Conservation (phyloP, 352 stramenopile species). For the Phytophthora ramorum region DNA sequence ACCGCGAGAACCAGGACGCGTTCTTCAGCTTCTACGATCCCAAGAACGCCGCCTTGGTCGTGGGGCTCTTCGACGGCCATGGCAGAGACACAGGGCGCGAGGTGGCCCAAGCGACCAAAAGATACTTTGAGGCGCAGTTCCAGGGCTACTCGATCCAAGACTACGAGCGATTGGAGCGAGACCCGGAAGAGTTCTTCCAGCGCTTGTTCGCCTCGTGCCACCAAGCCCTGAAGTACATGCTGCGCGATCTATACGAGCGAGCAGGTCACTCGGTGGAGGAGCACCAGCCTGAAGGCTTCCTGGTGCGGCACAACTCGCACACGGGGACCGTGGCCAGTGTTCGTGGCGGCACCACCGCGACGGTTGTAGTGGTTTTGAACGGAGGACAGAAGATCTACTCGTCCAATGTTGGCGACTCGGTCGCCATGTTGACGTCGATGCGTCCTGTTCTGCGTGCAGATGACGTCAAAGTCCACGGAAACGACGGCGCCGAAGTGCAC, state of each 20-base stretch:
- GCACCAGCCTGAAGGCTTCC: slow-evolving; percentile 59
- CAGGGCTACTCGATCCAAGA: slow-evolving; percentile 47
- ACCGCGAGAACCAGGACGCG: slow-evolving; percentile 88
- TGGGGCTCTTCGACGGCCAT: slow-evolving; percentile 90
- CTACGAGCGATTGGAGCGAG: slow-evolving; percentile 55
- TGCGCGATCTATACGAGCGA: slow-evolving; percentile 66
- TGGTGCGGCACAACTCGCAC: slow-evolving; percentile 55
- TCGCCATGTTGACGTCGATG: slow-evolving; percentile 46
- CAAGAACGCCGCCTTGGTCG: slow-evolving; percentile 49
- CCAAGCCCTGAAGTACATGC: slow-evolving; percentile 62
- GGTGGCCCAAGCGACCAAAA: slow-evolving; percentile 64
- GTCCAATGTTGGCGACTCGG: slow-evolving; percentile 88
- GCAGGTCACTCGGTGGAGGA: slow-evolving; percentile 66
- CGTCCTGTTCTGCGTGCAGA: slow-evolving; percentile 26
- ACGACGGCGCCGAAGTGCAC: slow-evolving; percentile 12
- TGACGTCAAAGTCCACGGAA: slow-evolving; percentile 41
- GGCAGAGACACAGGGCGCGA: slow-evolving; percentile 78
- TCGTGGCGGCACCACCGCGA: slow-evolving; percentile 90
- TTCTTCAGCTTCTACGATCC: slow-evolving; percentile 76
- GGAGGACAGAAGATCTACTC: slow-evolving; percentile 74
- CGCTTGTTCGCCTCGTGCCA: slow-evolving; percentile 71
- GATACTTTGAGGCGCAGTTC: slow-evolving; percentile 76
- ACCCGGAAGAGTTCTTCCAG: slow-evolving; percentile 60
- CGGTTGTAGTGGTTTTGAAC: slow-evolving; percentile 80
- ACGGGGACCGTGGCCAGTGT: slow-evolving; percentile 65